Percentiles rank a stretch among this genome's conserved stretches.
These are phyloP conservation scores for Xylaria sp. DNA, from an alignment of 2,329 filamentous ascomycete genomes.

Conservation along the genomic window DNA sequence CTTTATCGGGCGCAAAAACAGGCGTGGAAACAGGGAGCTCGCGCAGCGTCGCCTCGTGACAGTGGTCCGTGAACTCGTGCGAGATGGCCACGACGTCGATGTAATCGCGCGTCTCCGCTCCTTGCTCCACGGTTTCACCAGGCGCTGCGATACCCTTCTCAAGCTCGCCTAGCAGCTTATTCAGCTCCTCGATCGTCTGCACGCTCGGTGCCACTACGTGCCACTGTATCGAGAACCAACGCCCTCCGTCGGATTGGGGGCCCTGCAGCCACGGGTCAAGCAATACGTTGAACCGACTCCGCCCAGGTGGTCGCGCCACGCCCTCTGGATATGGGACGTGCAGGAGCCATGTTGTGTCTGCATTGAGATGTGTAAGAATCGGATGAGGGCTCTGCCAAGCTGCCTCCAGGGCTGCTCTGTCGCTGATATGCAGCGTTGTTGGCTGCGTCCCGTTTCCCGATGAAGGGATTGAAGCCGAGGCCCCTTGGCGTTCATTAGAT, in stretches of 20 bases:
- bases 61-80: constrained; percentile 77
- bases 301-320: constrained; percentile 53
- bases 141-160: constrained; percentile 50
- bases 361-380: constrained; percentile 72
- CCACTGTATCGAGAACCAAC: constrained; percentile 74
- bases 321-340: constrained; percentile 64
- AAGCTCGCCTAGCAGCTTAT: constrained; percentile 60
- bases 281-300: constrained; percentile 65
- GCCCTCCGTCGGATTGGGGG: constrained; percentile 69
- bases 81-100: constrained; percentile 70
- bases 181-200: constrained; percentile 64
- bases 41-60: constrained; percentile 68
- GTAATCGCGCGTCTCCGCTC: constrained; percentile 39
- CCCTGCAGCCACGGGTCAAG: constrained; percentile 74
- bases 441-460: not conserved
- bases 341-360: constrained; percentile 74
- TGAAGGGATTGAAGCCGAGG: not conserved
- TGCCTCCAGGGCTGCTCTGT: constrained; percentile 19
- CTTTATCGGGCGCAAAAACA: constrained; percentile 69
- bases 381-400: constrained; percentile 41
- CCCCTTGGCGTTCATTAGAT: not conserved
- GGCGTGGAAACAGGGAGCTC: constrained; percentile 64
- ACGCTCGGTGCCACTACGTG: constrained; percentile 66
- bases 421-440: constrained; percentile 31
- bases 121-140: not conserved